A percentile compares a stretch with the other conserved stretches of the same genome.
phyloP scores from a whole-genome alignment of 2,329 filamentous ascomycete genomes.

The Aspergillus fumigatiaffinis region DNA sequence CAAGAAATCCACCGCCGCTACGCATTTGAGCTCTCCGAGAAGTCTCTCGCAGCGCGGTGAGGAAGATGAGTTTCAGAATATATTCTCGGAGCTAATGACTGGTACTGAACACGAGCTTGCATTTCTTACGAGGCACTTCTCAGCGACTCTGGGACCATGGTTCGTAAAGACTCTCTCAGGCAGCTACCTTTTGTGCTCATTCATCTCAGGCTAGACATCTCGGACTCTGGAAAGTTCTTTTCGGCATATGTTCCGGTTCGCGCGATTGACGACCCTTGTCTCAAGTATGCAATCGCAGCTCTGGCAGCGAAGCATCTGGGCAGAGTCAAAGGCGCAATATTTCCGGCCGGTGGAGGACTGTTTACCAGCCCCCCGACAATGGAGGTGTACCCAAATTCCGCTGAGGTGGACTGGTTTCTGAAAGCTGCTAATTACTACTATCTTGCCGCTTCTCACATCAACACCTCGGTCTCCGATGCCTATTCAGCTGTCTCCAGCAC shows the following conservation, averaged over 20 bases:
- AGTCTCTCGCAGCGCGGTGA: conserved; percentile 21
- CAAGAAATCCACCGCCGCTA: conserved; percentile 4
- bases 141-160: conserved; percentile 35
- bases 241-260: conserved; percentile 35
- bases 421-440: conserved; percentile 61
- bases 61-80: conserved; percentile 30
- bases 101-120: conserved; percentile 37
- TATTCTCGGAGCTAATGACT: conserved; percentile 35
- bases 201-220: conserved; percentile 33
- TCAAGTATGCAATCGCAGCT: conserved; percentile 37
- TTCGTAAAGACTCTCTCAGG: conserved; percentile 10
- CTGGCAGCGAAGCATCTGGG: conserved; percentile 40
- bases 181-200: conserved; percentile 8
- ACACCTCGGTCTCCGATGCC: conserved; percentile 32
- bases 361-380: conserved; percentile 45
- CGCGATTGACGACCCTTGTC: conserved; percentile 29
- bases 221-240: conserved; percentile 39
- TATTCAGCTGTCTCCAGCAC: conserved; percentile 28
- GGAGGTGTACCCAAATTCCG: conserved; percentile 48
- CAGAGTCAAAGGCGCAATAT: conserved; percentile 28
- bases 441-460: conserved; percentile 51
- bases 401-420: conserved; percentile 55
- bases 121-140: conserved; percentile 36
- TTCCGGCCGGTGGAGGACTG: conserved; percentile 17
- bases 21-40: conserved; percentile 6